Evolutionary conservation across 2,329 filamentous ascomycete species (phyloP).

Genomic region (Clarireedia homoeocarpa): DNA sequence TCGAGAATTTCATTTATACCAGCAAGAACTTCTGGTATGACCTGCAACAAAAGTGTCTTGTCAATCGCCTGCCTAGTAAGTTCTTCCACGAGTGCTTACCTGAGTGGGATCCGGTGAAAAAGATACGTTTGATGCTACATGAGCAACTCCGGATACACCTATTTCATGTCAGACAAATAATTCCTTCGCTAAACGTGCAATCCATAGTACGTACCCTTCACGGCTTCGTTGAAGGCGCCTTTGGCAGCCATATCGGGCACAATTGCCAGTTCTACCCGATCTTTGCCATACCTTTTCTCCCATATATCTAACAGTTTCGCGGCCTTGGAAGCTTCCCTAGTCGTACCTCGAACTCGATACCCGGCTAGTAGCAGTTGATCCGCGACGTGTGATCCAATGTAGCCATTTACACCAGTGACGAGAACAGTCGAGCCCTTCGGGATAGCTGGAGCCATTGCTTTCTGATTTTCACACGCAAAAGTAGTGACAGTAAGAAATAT

Average conservation of each 20-base stretch:
- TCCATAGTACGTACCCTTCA: conserved; percentile 15
- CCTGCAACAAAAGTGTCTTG: neutral
- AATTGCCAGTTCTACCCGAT: conserved; percentile 29
- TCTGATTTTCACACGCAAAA: neutral
- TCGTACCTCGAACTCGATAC: conserved; percentile 39
- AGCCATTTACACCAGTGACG: conserved; percentile 37
- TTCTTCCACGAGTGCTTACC: conserved; percentile 19
- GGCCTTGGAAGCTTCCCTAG: conserved; percentile 30
- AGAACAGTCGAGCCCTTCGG: conserved; percentile 31
- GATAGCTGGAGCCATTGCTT: conserved; percentile 11
- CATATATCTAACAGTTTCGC: conserved; percentile 28
- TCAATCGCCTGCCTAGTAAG: neutral
- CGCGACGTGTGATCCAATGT: conserved; percentile 34
- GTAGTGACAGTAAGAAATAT: too few relatives aligned
- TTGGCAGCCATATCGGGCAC: conserved; percentile 30
- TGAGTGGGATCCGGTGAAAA: conserved; percentile 32
- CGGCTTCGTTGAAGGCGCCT: conserved; percentile 24
- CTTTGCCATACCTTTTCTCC: conserved; percentile 29
- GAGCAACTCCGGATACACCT: conserved; percentile 29
- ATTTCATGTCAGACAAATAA: neutral
- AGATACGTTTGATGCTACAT: conserved; percentile 32
- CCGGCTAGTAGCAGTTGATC: conserved; percentile 34
- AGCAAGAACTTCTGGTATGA: conserved; percentile 29
- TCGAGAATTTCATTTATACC: conserved; percentile 29
- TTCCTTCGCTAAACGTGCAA: neutral